phyloP scores from a whole-genome alignment of 257 asterid species.

The Gardenia jasminoides region DNA sequence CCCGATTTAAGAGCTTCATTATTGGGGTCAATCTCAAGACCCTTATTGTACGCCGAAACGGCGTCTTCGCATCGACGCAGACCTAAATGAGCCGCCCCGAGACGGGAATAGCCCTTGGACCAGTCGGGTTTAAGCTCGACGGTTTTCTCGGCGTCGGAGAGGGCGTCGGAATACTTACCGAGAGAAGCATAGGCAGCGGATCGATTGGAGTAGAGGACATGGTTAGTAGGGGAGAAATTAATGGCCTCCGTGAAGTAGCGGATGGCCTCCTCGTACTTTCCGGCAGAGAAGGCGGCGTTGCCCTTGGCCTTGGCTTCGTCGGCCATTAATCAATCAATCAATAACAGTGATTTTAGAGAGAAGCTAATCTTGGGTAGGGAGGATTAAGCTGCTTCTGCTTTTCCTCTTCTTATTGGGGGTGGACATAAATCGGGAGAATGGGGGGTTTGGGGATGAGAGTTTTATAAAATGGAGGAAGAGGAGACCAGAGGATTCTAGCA shows the following conservation, averaged over 20 bases:
- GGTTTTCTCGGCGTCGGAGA: slow-evolving; percentile 81
- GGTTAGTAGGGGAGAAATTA: slow-evolving; percentile 61
- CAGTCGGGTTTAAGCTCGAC: slow-evolving; percentile 86
- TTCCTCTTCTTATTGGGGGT: no score
- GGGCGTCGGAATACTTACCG: slow-evolving; percentile 57
- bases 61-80: slow-evolving; percentile 61
- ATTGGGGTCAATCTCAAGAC: slow-evolving; percentile 76
- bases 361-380: neutral
- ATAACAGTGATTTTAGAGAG: neutral
- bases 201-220: slow-evolving; percentile 89
- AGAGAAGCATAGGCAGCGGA: slow-evolving; percentile 90
- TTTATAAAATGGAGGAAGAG: no score
- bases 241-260: slow-evolving; percentile 78
- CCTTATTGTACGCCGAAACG: slow-evolving; percentile 62
- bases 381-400: no score
- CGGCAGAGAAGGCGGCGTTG: slow-evolving; percentile 88
- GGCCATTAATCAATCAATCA: slow-evolving; percentile 43
- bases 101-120: slow-evolving; percentile 86
- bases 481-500: neutral
- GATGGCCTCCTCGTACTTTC: slow-evolving; percentile 60
- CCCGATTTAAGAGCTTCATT: slow-evolving; percentile 86
- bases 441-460: neutral
- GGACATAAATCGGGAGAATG: no score
- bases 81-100: slow-evolving; percentile 82
- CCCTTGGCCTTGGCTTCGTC: slow-evolving; percentile 95